Percentiles rank a stretch among this genome's conserved stretches.
phyloP scores from a whole-genome alignment of 1,139 yeast species.

The Scheffersomyces cryptocercus region DNA sequence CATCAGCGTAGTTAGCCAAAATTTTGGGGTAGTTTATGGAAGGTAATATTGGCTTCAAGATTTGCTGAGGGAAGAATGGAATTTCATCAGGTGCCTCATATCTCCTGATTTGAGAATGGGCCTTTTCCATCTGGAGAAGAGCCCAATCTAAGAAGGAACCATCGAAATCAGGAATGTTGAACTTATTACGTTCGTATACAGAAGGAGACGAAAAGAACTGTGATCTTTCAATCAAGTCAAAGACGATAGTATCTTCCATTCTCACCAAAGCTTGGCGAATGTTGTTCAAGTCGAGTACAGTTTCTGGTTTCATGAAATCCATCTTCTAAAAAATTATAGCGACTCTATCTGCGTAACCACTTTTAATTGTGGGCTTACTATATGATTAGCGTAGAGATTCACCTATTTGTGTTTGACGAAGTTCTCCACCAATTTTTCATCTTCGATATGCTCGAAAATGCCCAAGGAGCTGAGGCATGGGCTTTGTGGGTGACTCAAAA shows the following conservation, averaged over 20 bases:
- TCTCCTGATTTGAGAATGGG: conserved; percentile 84
- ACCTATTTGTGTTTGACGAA: no score
- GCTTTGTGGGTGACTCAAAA: no score
- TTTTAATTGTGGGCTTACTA: no score
- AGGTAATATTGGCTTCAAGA: conserved; percentile 74
- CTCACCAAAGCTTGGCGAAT: conserved; percentile 83
- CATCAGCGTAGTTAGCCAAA: conserved; percentile 70
- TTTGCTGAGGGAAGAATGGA: conserved; percentile 79
- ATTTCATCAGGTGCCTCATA: conserved; percentile 94
- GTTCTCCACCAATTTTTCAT: no score
- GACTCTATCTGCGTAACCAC: no score
- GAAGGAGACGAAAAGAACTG: conserved; percentile 79
- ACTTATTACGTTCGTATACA: conserved; percentile 64
- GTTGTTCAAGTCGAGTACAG: conserved; percentile 77
- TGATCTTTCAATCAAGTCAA: conserved; percentile 88
- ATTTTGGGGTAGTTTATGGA: conserved; percentile 75
- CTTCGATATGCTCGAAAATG: no score
- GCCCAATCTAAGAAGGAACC: conserved; percentile 91
- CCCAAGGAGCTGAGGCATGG: no score
- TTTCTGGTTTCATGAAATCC: conserved; percentile 85
- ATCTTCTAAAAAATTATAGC: conserved; percentile 31
- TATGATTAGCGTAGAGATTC: no score
- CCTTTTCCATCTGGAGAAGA: conserved; percentile 69
- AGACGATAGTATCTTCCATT: conserved; percentile 95
- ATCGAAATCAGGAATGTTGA: conserved; percentile 64